Evolutionary conservation across 768 basidiomycete species (phyloP).

Genomic region (Daedalea quercina): DNA sequence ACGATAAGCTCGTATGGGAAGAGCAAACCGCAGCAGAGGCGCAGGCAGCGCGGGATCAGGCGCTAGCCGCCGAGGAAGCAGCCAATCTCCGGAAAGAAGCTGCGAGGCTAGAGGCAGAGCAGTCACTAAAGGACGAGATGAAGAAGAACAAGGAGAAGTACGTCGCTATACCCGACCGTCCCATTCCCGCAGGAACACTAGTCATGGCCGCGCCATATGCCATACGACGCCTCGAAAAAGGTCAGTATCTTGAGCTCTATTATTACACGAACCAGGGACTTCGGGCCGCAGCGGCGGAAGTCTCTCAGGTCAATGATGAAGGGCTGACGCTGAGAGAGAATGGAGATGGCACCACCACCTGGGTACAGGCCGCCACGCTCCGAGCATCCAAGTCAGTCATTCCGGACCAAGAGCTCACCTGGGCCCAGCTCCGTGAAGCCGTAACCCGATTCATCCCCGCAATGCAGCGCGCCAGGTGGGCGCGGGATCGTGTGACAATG

Average conservation of each 20-base stretch:
- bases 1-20: not conserved
- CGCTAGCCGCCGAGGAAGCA: not conserved
- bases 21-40: not conserved
- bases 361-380: not conserved
- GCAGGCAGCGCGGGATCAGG: not conserved
- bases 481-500: not conserved
- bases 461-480: not conserved
- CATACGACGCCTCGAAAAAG: not conserved
- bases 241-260: not conserved
- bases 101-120: not conserved
- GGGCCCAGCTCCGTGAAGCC: not conserved
- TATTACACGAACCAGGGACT: not conserved
- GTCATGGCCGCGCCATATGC: not conserved
- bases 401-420: not conserved
- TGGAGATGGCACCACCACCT: not conserved
- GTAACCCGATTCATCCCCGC: not conserved
- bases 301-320: not conserved
- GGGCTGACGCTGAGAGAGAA: not conserved
- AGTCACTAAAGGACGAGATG: not conserved
- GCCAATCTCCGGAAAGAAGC: not conserved
- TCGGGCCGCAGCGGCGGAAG: not conserved
- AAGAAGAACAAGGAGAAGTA: not conserved
- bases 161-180: not conserved
- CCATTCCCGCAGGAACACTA: not conserved
- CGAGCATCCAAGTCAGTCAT: not conserved